Percentiles rank a stretch among this genome's conserved stretches.
Evolutionary conservation across 2,329 filamentous ascomycete species (phyloP).

Genomic region (Aspergillus arachidicola): DNA sequence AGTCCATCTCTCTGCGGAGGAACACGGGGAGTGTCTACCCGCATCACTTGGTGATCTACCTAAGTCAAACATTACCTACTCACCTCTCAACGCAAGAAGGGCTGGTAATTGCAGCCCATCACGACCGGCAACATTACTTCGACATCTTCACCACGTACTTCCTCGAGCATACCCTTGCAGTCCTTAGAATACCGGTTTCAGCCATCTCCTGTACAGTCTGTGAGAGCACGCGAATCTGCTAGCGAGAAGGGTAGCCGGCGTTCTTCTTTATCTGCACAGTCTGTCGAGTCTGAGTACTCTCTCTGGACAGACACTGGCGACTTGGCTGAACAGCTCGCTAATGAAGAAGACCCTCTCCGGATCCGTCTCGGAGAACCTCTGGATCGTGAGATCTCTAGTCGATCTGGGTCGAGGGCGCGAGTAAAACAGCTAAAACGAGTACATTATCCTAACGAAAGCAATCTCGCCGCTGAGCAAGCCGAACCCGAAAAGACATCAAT

Average conservation of each 20-base stretch:
- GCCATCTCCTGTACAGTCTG: conserved; percentile 39
- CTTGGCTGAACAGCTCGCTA: conserved; percentile 85
- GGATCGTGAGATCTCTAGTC: conserved; percentile 61
- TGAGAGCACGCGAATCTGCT: conserved; percentile 43
- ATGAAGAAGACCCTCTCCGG: conserved; percentile 79
- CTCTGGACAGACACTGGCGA: conserved; percentile 95
- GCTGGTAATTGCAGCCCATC: conserved; percentile 79
- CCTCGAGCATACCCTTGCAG: conserved; percentile 86
- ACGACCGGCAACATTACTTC: conserved; percentile 81
- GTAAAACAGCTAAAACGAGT: conserved; percentile 63
- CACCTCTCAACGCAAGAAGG: conserved; percentile 37
- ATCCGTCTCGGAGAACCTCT: conserved; percentile 68
- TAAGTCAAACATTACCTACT: conserved; percentile 6
- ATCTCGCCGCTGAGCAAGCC: conserved; percentile 43
- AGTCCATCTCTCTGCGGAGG: conserved; percentile 10
- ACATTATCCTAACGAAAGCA: conserved; percentile 62
- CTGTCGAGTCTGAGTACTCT: conserved; percentile 69
- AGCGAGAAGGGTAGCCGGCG: conserved; percentile 54
- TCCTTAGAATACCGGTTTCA: conserved; percentile 56
- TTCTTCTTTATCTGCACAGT: conserved; percentile 54
- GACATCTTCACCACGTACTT: conserved; percentile 60
- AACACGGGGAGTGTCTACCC: conserved; percentile 11
- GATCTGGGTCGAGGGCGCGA: conserved; percentile 35
- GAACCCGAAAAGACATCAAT: conserved; percentile 56
- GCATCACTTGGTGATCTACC: conserved; percentile 5